Base-by-base conservation (phyloP, 306 rosid species). In the Albizia julibrissin region DNA sequence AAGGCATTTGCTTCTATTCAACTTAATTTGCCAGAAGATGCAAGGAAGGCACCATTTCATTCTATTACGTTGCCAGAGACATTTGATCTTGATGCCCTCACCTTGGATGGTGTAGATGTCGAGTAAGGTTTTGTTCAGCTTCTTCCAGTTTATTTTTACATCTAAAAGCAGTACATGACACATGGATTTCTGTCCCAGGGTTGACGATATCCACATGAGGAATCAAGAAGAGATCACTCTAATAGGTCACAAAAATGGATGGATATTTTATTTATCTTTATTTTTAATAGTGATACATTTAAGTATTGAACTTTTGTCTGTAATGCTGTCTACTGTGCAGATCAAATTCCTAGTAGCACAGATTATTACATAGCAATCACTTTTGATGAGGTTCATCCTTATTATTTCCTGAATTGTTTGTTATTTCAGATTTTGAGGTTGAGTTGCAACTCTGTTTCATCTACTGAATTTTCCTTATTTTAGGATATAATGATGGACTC, bases 151-250 rank as follows among this genome's bases (percentile, higher is more conserved):
- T 26, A 42, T 19, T 3, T 26, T 70, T 37, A 10, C 52, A 14
- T 5, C 42, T 42, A 2, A 19, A 61, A 64, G 78, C 16, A 72
- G 1, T 43, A 26, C 50, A 16, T 74, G 66, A 83, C 66, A 6
- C 22, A 43, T 46, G 58, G 75, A 24, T 79, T n/a, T 70, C 64
- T 79, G 49, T 69, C 21, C 52, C 80, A 95, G 99, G 88, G 39
- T 24, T 31, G 80, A 81, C 26, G 92, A 90, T 82, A 75, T 68
- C 84, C 91, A 95, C 89, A 77, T 44, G 27, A 85, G 58, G 61
- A 92, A 74, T 88, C 80, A 9, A 26, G 97, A 92, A 74, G 99
- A 95, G 4, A 95, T 95, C 76, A 93, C 98, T 2, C 77, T 93
- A 18, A 1, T 73, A 85, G 99, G 97, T 95, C 80, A 71, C 44